Base-by-base conservation (phyloP, 352 stramenopile species). In the Pythium vanterpoolii region DNA sequence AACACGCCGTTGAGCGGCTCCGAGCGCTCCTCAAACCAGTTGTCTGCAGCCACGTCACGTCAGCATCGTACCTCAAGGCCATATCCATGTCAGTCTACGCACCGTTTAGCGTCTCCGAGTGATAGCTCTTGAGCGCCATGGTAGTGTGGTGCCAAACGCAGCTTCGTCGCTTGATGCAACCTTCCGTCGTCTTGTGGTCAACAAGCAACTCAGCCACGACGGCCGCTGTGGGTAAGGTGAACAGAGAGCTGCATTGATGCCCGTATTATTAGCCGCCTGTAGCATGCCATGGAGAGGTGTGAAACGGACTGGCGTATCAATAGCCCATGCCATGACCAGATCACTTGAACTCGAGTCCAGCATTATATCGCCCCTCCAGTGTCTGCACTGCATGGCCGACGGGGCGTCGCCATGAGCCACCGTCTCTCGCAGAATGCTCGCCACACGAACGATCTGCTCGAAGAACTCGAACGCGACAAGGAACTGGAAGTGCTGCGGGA, bases 381-480 rank as follows among this genome's bases (percentile, higher is more conserved):
- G 6, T 2, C n/a, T 46, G 39, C 8, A 19, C 11, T 44, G 49
- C 34, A 34, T 36, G 49, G 23, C 14, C 11, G 47, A 44, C 26
- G 26, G 33, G 10, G 19, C 33, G 28, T 19, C 44, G 36, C 23
- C 46, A 94, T 94, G 84, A 91, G 80, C 68, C 82, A 94, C 64
- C 84, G 83, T 23, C 65, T 94, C 23, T 92, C 82, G 36, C 82
- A 92, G 33, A 91, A 87, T 73, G 84, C 84, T 23, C 74, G 84
- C 2, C 77, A 93, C 48, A 93, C 84, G 11, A 86, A 83, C 24
- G 86, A 94, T 33, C 59, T 92, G 36, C 69, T 96, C 26, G 66
- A 93, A 60, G 87, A 96, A 46, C 77, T 96, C 7, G 83, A 93
- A 68, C 80, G 86, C 23, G 78, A 92, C 63, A 94, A 96, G 64